Base-by-base conservation (phyloP, 2,329 filamentous ascomycete genomes). In the Thelonectria discophora region DNA sequence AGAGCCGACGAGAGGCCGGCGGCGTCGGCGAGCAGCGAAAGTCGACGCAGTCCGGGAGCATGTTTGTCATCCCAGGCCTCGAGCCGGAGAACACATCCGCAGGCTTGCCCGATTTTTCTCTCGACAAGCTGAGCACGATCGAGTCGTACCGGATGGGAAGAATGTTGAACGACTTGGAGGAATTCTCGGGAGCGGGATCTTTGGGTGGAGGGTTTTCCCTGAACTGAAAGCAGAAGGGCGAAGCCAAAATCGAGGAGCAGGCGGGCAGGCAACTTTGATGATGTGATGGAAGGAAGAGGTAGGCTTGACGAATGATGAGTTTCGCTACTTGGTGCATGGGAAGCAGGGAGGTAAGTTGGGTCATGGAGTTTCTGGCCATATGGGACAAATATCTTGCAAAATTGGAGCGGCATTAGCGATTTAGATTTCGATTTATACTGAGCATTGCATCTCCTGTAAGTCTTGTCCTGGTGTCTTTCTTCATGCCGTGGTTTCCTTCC, bases 161-260 rank as follows among this genome's bases (percentile, higher is more conserved):
- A 32, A 60, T 71, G 10, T 49, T 73, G 40, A 70, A 68, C 50
- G 69, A 73, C 52, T 24, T 73, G 37, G 65, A 66, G 48, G 68
- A 67, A 20, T 72, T 73, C 47, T 65, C 70, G 1, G 68, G 71
- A 1, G 62, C 61, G 1, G 71, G 65, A 6, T 60, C 42, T 2
- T 49, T 70, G 39, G 65, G 63, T 5, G 52, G 18, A 10, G 55
- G 54, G 12, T 20, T 46, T 21, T 55, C 45, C 13, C 15, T 20
- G 27, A 42, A 62, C 40, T 37, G 46, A 58, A 58, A 30, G 12
- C 10, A 52, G 21, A 21, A 15, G 21, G 21, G 27, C 20, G 24
- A 43, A 47, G 32, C 24, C 30, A 27, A 37, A 13, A 37, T n/a
- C 27, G 9, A 13, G 13, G 30, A 47, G 21, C 9, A 12, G 32